A percentile compares a stretch with the other conserved stretches of the same genome.
Evolutionary conservation across 1,284 basidiomycete species (phyloP).

Genomic region (Fistulina hepatica): DNA sequence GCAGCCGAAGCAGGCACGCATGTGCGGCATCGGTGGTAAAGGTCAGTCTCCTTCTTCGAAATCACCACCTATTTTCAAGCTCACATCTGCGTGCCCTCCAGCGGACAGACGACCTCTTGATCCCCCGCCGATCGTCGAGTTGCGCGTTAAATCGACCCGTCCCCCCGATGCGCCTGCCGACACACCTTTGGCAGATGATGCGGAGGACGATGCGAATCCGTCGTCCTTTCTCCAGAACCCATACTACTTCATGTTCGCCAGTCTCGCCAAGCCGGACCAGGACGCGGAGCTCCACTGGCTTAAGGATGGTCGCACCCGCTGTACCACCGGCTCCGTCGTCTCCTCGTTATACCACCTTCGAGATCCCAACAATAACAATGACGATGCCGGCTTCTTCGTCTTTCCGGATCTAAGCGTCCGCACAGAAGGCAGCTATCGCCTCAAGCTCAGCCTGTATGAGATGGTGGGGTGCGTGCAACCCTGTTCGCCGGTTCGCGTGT

Average conservation of each 20-base stretch:
- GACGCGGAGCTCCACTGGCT: constrained; percentile 91
- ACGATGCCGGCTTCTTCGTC: constrained; percentile 86
- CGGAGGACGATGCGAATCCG: constrained; percentile 24
- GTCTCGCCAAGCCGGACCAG: constrained; percentile 76
- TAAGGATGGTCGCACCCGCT: constrained; percentile 86
- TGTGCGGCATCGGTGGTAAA: constrained; percentile 89
- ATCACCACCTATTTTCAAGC: constrained; percentile 7
- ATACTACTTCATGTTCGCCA: constrained; percentile 92
- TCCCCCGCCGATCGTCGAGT: constrained; percentile 93
- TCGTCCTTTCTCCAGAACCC: constrained; percentile 72
- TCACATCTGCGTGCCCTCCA: constrained; percentile 26
- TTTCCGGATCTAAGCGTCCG: constrained; percentile 82
- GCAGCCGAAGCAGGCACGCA: constrained; percentile 83
- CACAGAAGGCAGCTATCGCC: constrained; percentile 77
- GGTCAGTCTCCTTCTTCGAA: constrained; percentile 27
- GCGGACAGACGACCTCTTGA: constrained; percentile 91
- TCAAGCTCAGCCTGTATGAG: constrained; percentile 89
- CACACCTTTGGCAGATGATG: constrained; percentile 22
- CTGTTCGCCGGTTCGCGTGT: background rate
- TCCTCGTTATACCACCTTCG: constrained; percentile 92
- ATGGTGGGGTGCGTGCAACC: constrained; percentile 69
- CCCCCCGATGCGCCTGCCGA: constrained; percentile 44
- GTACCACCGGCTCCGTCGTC: constrained; percentile 83
- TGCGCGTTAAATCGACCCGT: too few species aligned
- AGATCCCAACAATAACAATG: constrained; percentile 74